A percentile compares a stretch with the other conserved stretches of the same genome.
These are phyloP conservation scores for Candolleomyces aberdarensis DNA, from an alignment of 768 basidiomycete genomes.

Conservation along the genomic window DNA sequence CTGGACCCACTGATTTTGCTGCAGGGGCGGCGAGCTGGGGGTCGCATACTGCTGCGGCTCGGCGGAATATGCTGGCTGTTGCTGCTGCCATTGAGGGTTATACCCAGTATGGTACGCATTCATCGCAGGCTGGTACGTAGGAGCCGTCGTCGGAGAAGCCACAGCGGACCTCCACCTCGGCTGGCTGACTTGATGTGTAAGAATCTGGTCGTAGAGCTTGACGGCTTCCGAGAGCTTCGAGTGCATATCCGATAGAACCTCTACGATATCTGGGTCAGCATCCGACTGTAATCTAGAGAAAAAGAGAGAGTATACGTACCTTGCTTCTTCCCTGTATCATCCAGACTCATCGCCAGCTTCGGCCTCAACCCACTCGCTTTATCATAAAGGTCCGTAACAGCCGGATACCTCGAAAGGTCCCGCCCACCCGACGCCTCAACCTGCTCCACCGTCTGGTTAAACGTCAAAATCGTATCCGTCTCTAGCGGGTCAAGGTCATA, in stretches of 20 bases:
- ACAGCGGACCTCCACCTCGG: slow-evolving; percentile 58
- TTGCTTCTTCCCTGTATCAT: slow-evolving; percentile 84
- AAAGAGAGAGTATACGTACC: slow-evolving; percentile 39
- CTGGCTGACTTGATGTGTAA: slow-evolving; percentile 78
- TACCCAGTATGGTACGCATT: slow-evolving; percentile 12
- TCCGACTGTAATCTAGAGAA: neutral
- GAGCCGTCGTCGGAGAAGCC: slow-evolving; percentile 21
- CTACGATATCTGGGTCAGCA: slow-evolving; percentile 33
- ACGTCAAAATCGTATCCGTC: slow-evolving; percentile 82
- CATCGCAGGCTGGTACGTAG: slow-evolving; percentile 26
- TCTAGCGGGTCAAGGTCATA: slow-evolving; percentile 84
- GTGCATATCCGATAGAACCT: slow-evolving; percentile 91
- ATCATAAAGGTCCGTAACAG: slow-evolving; percentile 80
- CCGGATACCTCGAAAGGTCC: slow-evolving; percentile 79
- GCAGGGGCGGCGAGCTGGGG: slow-evolving; percentile 4
- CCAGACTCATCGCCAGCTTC: slow-evolving; percentile 78
- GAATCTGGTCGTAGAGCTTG: slow-evolving; percentile 82
- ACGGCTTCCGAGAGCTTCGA: slow-evolving; percentile 91
- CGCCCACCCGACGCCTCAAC: slow-evolving; percentile 73
- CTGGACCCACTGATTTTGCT: slow-evolving; percentile 6
- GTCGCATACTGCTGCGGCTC: slow-evolving; percentile 10
- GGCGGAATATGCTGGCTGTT: slow-evolving; percentile 7
- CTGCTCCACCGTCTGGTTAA: slow-evolving; percentile 87
- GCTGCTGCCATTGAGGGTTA: slow-evolving; percentile 20
- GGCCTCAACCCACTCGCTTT: slow-evolving; percentile 76